Percentiles rank a stretch among this genome's conserved stretches.
Conservation (phyloP, 768 basidiomycete species). For the Sutorius australiensis region DNA sequence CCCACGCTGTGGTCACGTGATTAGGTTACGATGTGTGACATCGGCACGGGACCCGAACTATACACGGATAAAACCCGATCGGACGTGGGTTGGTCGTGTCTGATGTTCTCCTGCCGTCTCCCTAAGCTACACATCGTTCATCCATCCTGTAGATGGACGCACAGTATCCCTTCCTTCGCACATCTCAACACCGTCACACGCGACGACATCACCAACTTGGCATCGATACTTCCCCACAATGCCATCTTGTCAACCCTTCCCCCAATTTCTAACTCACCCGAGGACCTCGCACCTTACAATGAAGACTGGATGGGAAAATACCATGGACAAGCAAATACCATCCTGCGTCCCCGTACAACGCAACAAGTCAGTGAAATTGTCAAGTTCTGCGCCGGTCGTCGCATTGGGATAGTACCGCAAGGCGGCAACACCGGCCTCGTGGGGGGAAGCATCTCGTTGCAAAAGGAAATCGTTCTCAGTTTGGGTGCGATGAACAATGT, state of each 20-base stretch:
- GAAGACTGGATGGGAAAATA: constrained; percentile 97
- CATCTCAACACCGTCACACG: constrained; percentile 48
- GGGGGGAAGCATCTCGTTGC: constrained; percentile 86
- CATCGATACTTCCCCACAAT: constrained; percentile 56
- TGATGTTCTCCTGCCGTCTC: constrained; percentile 7
- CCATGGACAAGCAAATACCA: constrained; percentile 75
- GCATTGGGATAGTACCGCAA: constrained; percentile 92
- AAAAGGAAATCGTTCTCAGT: constrained; percentile 84
- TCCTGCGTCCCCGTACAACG: constrained; percentile 85
- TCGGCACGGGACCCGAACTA: background rate
- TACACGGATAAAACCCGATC: background rate
- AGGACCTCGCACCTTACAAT: constrained; percentile 79
- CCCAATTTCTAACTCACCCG: constrained; percentile 41
- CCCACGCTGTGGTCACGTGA: constrained; percentile 16
- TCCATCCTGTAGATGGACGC: constrained; percentile 15
- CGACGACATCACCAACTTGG: constrained; percentile 63
- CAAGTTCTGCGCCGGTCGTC: constrained; percentile 76
- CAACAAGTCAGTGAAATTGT: constrained; percentile 86
- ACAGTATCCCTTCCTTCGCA: constrained; percentile 20
- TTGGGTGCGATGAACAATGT: constrained; percentile 79
- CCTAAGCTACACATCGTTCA: background rate
- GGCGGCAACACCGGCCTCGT: constrained; percentile 99
- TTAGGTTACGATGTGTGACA: background rate
- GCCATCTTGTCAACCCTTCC: constrained; percentile 68
- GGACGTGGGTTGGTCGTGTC: background rate